Base-by-base conservation (phyloP, 2,329 filamentous ascomycete species). In the Ceratocystis destructans region DNA sequence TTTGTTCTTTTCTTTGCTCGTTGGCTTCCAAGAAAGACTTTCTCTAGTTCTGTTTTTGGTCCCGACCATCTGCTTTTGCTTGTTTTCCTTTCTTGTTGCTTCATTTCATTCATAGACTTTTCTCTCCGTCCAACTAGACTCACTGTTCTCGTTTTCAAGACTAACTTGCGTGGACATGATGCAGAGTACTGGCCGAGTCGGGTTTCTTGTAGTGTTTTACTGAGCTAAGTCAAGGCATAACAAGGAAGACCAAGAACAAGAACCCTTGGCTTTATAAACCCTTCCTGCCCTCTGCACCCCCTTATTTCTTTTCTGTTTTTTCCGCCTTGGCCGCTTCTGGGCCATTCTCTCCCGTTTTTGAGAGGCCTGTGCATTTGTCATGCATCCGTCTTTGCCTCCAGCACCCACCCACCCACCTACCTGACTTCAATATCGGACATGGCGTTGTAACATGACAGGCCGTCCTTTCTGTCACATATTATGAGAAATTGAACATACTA, bases 231-330 rank as follows among this genome's bases (percentile, higher is more conserved):
- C 37, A 41, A 41, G 37, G 37, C 37, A 41, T 41, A 41, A 10
- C 37, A 41, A 41, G 37, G 37, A 50, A 64, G 62, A 45, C 17
- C 45, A 53, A 53, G 37, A 41, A 22, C 8, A 64, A 53, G 45
- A 33, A 64, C 20, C 62, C 25, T n/a, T 64, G 17, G 33, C 22
- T n/a, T 17, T 62, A 20, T 20, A 22, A 41, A 17, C n/a, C 28
- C 28, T 62, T 48, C 12, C 17, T 62, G 4, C 17, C 20, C 22
- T 71, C 68, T 25, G 71, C 70, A 28, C 68, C 22, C 12, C 6
- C 2, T 25, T 45, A 53, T 28, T 45, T 53, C 17, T 50, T 55
- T 20, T 50, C 45, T 65, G 28, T 8, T 65, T 48, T 48, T 41
- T 61, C 48, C 20, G 48, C n/a, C 48, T 22, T 20, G 48, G 17